Base-by-base conservation (phyloP, 805 yeast genomes). In the Ogataea kodamae region DNA sequence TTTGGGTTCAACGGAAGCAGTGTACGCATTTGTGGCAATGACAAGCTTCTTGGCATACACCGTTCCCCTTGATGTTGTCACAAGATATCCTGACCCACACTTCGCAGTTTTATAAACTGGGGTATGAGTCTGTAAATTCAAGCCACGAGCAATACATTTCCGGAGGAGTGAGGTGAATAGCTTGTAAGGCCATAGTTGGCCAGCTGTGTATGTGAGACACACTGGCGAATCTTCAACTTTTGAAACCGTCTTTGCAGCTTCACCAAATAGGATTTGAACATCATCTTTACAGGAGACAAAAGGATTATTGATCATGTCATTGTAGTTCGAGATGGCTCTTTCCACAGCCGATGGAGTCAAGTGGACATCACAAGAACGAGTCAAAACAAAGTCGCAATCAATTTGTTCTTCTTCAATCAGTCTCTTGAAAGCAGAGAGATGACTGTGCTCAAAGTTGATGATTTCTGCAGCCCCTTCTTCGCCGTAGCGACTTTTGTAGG, bases 101-200 rank as follows among this genome's bases (percentile, higher is more conserved):
- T 45, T 39, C 10, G 30, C 35, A 9, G 62, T 59, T 2, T 46
- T 39, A 2, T 46, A 42, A 8, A 63, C 73, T 1, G 58, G 54
- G 1, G 73, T 66, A 35, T 67, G 55, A 4, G 74, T 55, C 33
- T 68, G 69, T 15, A 69, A 43, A 28, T 65, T 57, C 18, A 67
- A 43, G 3, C 40, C 40, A 16, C 19, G 13, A 10, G n/a, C 68
- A 69, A 68, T 46, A 16, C 55, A 44, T 12, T 43, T 45, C 40
- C 55, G 54, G 30, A 68, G 43, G 2, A 70, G 32, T 1, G 53
- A 48, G 3, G 54, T 48, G 28, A 66, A 55, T 3, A 70, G 46
- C 41, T 62, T 63, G 46, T 70, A 65, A 3, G 74, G 71, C 61
- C 72, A 68, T 30, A 69, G 48, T 5, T 65, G 61, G 5, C 68